Evolutionary conservation across 768 basidiomycete species (phyloP), one percentile per base, ranked within the genome.

Genomic region (Chalciporus chontae): DNA sequence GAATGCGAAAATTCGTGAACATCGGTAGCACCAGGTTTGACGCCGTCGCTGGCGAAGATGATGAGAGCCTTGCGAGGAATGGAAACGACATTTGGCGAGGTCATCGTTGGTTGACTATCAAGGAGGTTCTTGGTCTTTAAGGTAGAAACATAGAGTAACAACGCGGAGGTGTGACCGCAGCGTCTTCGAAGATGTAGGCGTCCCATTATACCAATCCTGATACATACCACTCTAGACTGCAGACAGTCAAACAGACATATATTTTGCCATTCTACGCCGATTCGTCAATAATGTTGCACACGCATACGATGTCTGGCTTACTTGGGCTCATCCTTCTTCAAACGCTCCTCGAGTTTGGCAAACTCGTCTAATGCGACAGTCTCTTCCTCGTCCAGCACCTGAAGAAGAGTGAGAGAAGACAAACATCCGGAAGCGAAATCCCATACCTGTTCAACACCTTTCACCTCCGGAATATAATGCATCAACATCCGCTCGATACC

Each of bases 401-500:
- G 59, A 34, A 39, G 9, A 19, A 32, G 7, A 8, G 31, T 63
- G 15, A 69, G 48, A 18, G 24, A 37, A 50, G 24, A 26, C 19
- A 18, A 0, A 9, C 34, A 37, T 17, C 8, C 18, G 7, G 38
- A n/a, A 32, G 32, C 21, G 8, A 48, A 43, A 11, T 5, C 14
- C 62, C 32, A 57, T 55, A 85, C 90, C 80, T 94, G 90, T 60
- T 93, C 87, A 8, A 94, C 89, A 21, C 84, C 87, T 68, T 92
- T 89, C 34, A 95, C 93, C 70, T 95, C 90, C 2, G 95, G 95
- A 47, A 99, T 92, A 63, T 98, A 98, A 71, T 98, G 95, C 92
- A 92, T 94, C 60, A 99, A 73, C 96, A 99, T 98, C 55, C 96
- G 77, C 72, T 99, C 96, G 46, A 99, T 97, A 8, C 96, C 96